Evolutionary conservation across 1,284 basidiomycete species (phyloP), one percentile per base, ranked within the genome.

Genomic region (Trichosporon inkin): DNA sequence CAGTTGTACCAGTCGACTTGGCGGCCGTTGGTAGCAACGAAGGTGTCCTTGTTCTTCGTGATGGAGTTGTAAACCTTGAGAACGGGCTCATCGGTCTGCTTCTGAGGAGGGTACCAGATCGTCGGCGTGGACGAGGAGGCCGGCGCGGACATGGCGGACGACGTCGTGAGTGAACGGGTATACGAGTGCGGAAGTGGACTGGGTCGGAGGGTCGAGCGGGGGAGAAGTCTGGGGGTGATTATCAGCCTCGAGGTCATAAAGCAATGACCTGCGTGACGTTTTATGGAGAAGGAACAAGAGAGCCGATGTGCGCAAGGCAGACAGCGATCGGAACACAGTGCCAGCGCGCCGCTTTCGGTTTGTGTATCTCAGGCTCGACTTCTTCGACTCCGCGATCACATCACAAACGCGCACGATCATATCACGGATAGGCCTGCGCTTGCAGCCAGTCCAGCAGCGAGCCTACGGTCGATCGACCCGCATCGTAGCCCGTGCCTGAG

Each of bases 1-100:
- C 94, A 97, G 75, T 95, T 97, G 78, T 98, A 98, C 96, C 96
- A 99, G 72, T 96, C 96, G 17, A 99, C 88, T 70, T 86, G 86
- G n/a, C 86, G 85, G 0, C 89, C 90, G 65, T 87, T 82, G 61
- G 80, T 84, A 10, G 95, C 87, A 13, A 92, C 79, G 67, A 99
- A 98, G 62, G 88, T 88, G 63, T 85, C 90, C 86, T 99, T 99
- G 37, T 86, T 85, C 68, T 88, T 86, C 36, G 95, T 98, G 67
- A 99, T 81, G 49, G 94, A 95, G 80, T 99, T 99, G 82, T 90
- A 97, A 44, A 99, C 83, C 75, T 87, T 90, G 60, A 99, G 75
- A 13, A 77, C 72, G 1, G 83, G 82, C 56, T 78, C 76, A 8
- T 72, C 67, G 5, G 63, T 53, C 11, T 22, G 53, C 8, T 66